A percentile compares a stretch with the other conserved stretches of the same genome.
Conservation (phyloP, 306 rosid species). For the Prunus mume region DNA sequence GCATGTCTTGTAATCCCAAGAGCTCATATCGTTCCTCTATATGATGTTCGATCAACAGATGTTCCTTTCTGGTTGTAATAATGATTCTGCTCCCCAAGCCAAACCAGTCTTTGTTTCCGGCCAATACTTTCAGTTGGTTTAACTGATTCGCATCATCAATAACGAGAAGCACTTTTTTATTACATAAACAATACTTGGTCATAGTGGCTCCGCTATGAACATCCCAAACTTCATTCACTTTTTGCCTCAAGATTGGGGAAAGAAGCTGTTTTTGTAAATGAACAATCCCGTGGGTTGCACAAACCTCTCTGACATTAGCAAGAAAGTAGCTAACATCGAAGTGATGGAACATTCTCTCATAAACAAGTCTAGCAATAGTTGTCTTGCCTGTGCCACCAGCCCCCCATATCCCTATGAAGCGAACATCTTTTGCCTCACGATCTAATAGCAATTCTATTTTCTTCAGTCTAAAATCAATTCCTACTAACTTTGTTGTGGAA, state of each 20-base stretch:
- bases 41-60: neutral
- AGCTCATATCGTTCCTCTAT: neutral
- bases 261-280: constrained; percentile 12
- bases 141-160: neutral
- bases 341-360: neutral
- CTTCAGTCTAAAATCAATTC: neutral
- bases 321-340: constrained; percentile 14
- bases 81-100: neutral
- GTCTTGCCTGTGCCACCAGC: neutral
- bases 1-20: neutral
- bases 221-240: neutral
- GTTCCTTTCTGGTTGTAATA: neutral
- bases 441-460: neutral
- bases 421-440: neutral
- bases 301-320: neutral
- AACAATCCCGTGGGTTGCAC: neutral
- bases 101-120: neutral
- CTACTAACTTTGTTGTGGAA: neutral
- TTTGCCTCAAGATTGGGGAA: neutral
- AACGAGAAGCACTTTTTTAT: constrained; percentile 4
- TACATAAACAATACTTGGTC: neutral
- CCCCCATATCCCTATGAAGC: neutral
- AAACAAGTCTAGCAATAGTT: constrained; percentile 3
- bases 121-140: neutral
- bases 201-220: neutral